Conservation (phyloP, 257 asterid species). For the Ballota nigra region DNA sequence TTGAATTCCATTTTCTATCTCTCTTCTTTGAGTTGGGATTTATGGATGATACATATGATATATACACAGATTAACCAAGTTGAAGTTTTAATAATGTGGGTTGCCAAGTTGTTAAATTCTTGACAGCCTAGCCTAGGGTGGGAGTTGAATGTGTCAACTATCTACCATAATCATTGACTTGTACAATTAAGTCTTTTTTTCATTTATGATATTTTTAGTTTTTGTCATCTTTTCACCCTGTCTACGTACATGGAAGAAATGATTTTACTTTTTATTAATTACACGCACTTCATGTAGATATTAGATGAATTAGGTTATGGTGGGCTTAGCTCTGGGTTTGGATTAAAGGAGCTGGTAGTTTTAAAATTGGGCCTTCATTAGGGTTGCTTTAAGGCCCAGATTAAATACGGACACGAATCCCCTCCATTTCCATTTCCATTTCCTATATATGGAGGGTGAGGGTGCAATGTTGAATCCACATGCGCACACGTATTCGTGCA, state of each 20-base stretch:
- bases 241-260: not conserved
- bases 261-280: not conserved
- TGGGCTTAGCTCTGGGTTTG: not conserved
- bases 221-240: not conserved
- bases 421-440: too few relatives aligned
- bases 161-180: conserved; percentile 22
- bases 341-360: too few relatives aligned
- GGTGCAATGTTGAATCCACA: too few relatives aligned
- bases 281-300: too few relatives aligned
- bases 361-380: too few relatives aligned
- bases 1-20: conserved; percentile 39
- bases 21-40: not conserved
- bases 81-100: conserved; percentile 22
- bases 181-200: not conserved
- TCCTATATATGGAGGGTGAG: too few relatives aligned
- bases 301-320: not conserved
- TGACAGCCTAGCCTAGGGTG: not conserved
- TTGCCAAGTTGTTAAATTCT: conserved; percentile 26
- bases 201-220: not conserved
- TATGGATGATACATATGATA: too few relatives aligned
- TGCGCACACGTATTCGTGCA: too few relatives aligned
- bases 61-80: conserved; percentile 26
- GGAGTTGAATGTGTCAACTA: conserved; percentile 31
- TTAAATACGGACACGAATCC: too few relatives aligned
- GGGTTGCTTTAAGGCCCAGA: too few relatives aligned